Base-by-base conservation (phyloP, 208 protist genomes). In the Jaenimonas drosophilae region DNA sequence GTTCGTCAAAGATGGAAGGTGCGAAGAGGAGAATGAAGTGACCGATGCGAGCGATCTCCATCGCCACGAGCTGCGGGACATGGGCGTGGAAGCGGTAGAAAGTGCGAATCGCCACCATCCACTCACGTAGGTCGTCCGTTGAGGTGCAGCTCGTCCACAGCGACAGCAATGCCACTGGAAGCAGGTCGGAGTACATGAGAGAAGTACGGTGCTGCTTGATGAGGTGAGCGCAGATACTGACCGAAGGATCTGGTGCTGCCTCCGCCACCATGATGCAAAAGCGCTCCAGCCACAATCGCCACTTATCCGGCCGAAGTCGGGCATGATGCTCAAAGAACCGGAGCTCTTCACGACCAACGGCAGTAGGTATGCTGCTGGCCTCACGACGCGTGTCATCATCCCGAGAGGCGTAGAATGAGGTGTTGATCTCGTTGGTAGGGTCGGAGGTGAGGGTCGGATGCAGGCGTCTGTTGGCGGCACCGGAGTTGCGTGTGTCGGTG, bases 241-340 rank as follows among this genome's bases (percentile, higher is more conserved):
- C 67, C 50, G 72, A 74, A 23, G 59, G 53, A 31, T 76, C 66
- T 17, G 46, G 54, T 46, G 77, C 82, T 40, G 44, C 59, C 34
- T 81, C 68, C 2, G 87, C 45, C n/a, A 87, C 47, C 17, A 61
- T 52, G 0, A 77, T 38, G 31, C 63, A 72, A 39, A 87, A 80
- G 27, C 64, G 64, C 48, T 83, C 72, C 59, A 80, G 83, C 82
- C 82, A 91, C 28, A 45, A 54, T 16, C 58, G 60, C 82, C 82
- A 91, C 46, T 61, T 70, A 32, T 47, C 53, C 3, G 34, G 25
- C 12, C 42, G 52, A 23, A 85, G 60, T 40, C 52, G 56, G 17
- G 59, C 58, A 51, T 85, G 76, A 26, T 54, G 58, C 37, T 58
- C 40, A 43, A 86, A 80, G 29, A 64, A 68, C 21, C 42, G 24